phyloP scores from a whole-genome alignment of 495 filamentous ascomycete genomes.

The Immersiella caudata region DNA sequence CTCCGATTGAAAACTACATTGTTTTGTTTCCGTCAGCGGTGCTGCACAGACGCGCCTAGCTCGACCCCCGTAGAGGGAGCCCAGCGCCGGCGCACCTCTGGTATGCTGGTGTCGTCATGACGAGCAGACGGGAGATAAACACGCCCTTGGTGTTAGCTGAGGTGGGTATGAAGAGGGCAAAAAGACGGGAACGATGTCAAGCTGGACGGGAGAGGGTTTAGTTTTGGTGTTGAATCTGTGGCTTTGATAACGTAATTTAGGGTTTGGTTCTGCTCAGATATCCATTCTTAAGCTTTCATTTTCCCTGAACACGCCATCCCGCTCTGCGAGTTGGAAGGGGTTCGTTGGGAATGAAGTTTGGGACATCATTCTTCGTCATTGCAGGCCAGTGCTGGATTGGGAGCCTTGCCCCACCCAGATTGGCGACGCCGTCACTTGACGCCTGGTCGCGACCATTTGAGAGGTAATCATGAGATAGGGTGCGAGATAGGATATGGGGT shows the following conservation, averaged over 20 bases:
- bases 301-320: constrained; percentile 24
- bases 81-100: constrained; percentile 22
- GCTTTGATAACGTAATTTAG: neutral
- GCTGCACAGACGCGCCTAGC: constrained; percentile 29
- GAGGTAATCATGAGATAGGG: no score
- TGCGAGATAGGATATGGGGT: no score
- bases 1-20: constrained; percentile 65
- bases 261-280: constrained; percentile 39
- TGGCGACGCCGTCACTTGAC: neutral
- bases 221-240: constrained; percentile 2
- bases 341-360: constrained; percentile 9
- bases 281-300: constrained; percentile 38
- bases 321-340: constrained; percentile 11
- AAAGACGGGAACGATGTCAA: neutral
- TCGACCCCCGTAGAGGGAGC: constrained; percentile 1
- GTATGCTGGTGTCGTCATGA: constrained; percentile 21
- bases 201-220: neutral
- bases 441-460: neutral
- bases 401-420: no score
- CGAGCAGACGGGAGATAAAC: constrained; percentile 12
- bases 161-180: neutral
- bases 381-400: constrained; percentile 1
- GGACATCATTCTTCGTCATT: constrained; percentile 19
- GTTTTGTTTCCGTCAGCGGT: constrained; percentile 41
- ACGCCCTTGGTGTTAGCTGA: neutral